Conservation (phyloP, 768 basidiomycete genomes). For the Rhodotorula graminis region DNA sequence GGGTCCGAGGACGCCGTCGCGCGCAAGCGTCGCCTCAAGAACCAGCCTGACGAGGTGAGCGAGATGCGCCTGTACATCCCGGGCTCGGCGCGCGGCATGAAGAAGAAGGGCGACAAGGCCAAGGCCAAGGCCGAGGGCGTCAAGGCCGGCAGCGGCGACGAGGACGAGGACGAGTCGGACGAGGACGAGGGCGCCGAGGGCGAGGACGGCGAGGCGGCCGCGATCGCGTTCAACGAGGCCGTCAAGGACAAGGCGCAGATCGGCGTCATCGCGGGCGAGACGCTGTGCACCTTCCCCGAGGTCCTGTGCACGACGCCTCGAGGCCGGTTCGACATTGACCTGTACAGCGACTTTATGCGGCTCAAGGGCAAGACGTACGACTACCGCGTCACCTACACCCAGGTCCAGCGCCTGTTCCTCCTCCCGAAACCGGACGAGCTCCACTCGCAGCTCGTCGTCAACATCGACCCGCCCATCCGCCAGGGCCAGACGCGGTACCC, state of each 20-base stretch:
- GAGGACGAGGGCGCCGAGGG: conserved; percentile 37
- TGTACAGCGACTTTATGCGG: conserved; percentile 90
- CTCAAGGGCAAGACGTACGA: conserved; percentile 98
- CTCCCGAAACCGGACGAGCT: conserved; percentile 88
- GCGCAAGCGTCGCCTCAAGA: conserved; percentile 30
- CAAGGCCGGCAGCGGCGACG: conserved; percentile 50
- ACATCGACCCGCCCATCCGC: conserved; percentile 84
- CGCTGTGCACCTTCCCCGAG: conserved; percentile 91
- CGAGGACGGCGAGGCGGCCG: conserved; percentile 54
- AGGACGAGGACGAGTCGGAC: conserved; percentile 52
- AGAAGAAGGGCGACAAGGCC: conserved; percentile 55
- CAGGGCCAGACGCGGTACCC: conserved; percentile 98
- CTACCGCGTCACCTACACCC: conserved; percentile 89
- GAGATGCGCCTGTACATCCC: conserved; percentile 97
- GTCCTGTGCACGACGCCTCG: conserved; percentile 83
- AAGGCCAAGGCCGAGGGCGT: conserved; percentile 39
- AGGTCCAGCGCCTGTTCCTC: conserved; percentile 81
- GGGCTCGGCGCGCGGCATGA: conserved; percentile 63
- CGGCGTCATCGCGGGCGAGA: conserved; percentile 81
- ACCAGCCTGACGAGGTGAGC: conserved; percentile 44
- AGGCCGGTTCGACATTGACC: conserved; percentile 72
- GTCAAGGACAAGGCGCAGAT: conserved; percentile 96
- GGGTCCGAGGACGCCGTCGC: conserved; percentile 27
- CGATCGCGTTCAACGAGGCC: conserved; percentile 91
- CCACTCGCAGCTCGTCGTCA: conserved; percentile 91